A percentile compares a stretch with the other conserved stretches of the same genome.
Evolutionary conservation across 1,284 basidiomycete species (phyloP).

Genomic region (Ceratobasidium sp.): DNA sequence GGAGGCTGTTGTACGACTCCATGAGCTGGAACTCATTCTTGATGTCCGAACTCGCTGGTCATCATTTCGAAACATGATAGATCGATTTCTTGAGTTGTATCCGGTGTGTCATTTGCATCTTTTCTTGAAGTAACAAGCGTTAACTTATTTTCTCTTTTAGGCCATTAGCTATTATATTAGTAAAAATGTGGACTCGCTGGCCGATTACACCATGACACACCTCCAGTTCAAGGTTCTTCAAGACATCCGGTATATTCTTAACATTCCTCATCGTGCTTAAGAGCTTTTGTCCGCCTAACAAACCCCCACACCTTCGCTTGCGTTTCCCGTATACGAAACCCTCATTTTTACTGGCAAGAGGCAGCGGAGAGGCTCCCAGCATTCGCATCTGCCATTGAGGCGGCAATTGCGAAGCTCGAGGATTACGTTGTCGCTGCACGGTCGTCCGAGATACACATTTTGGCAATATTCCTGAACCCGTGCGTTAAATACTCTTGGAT

Average conservation of each 20-base stretch:
- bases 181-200: not conserved
- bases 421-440: constrained; percentile 1
- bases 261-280: constrained; percentile 31
- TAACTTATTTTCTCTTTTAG: constrained; percentile 9
- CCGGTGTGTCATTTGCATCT: constrained; percentile 14
- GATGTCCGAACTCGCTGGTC: constrained; percentile 27
- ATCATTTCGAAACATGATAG: constrained; percentile 34
- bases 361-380: not conserved
- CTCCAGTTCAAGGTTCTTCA: constrained; percentile 4
- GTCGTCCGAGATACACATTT: constrained; percentile 4
- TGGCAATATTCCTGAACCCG: constrained; percentile 19
- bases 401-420: constrained; percentile 2
- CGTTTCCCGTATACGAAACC: constrained; percentile 31
- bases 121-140: too few species aligned
- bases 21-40: constrained; percentile 12
- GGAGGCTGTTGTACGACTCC: not conserved
- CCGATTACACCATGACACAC: not conserved
- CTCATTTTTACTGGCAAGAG: constrained; percentile 5
- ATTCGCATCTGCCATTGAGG: constrained; percentile 2
- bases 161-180: constrained; percentile 8
- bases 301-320: constrained; percentile 35
- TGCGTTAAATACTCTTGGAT: not conserved
- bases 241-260: constrained; percentile 23
- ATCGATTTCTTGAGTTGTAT: constrained; percentile 28
- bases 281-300: constrained; percentile 29